A percentile compares a stretch with the other conserved stretches of the same genome.
phyloP scores from a whole-genome alignment of 2,329 filamentous ascomycete genomes.

The Clarireedia hainanense region DNA sequence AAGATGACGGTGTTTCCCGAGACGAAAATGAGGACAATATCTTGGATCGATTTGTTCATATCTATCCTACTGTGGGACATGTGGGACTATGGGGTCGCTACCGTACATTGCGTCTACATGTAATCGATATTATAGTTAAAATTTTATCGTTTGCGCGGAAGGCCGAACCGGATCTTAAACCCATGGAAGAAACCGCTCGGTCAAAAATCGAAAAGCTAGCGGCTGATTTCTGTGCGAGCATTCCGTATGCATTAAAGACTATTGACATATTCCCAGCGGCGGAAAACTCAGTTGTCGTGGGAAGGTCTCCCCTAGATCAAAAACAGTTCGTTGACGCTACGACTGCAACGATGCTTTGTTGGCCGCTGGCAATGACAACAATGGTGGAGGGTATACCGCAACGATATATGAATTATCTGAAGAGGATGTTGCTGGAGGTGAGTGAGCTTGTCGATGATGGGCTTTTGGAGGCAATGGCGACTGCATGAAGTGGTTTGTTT shows the following conservation, averaged over 20 bases:
- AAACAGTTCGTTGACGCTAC: slow-evolving; percentile 1
- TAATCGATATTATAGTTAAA: slow-evolving; percentile 10
- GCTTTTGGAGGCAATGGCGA: slow-evolving; percentile 10
- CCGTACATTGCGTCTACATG: slow-evolving; percentile 7
- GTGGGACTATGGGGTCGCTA: slow-evolving; percentile 13
- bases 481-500: slow-evolving; percentile 17
- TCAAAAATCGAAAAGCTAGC: slow-evolving; percentile 2
- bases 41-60: slow-evolving; percentile 2
- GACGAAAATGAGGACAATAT: background rate
- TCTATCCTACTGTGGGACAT: slow-evolving; percentile 9
- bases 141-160: background rate
- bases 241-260: slow-evolving; percentile 6
- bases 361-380: slow-evolving; percentile 9
- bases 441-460: slow-evolving; percentile 12
- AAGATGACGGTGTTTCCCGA: background rate
- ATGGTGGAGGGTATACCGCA: slow-evolving; percentile 6
- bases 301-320: background rate
- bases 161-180: background rate
- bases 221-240: slow-evolving; percentile 12
- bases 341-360: slow-evolving; percentile 9
- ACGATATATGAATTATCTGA: slow-evolving; percentile 3
- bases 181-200: background rate
- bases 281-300: background rate
- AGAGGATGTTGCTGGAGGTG: slow-evolving; percentile 8
- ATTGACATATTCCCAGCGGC: background rate